These are phyloP conservation scores for Geotrichum histeridarum DNA, from an alignment of 1,139 yeast genomes.

Conservation along the genomic window DNA sequence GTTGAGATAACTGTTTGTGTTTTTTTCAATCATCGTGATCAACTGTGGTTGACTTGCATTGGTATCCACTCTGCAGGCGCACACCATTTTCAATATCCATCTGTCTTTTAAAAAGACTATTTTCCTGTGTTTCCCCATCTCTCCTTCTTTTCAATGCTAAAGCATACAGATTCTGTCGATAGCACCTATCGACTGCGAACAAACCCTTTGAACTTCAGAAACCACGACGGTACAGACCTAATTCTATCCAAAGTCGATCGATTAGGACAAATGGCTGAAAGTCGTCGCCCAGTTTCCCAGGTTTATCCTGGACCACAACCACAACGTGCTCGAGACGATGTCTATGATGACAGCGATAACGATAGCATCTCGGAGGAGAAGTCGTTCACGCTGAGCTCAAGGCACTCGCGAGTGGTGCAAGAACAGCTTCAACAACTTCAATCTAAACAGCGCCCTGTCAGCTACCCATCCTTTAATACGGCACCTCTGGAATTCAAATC, in stretches of 20 bases:
- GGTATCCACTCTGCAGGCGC: no score
- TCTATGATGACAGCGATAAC: slow-evolving; percentile 13
- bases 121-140: background rate
- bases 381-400: background rate
- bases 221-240: slow-evolving; percentile 17
- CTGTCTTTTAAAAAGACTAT: background rate
- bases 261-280: slow-evolving; percentile 17
- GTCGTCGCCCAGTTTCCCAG: slow-evolving; percentile 10
- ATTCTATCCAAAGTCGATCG: slow-evolving; percentile 16
- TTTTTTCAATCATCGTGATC: no score
- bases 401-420: background rate
- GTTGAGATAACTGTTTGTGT: no score
- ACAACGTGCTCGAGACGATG: background rate
- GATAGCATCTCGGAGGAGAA: slow-evolving; percentile 15
- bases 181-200: slow-evolving; percentile 14
- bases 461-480: slow-evolving; percentile 9
- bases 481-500: background rate
- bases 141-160: slow-evolving; percentile 1
- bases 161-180: slow-evolving; percentile 16
- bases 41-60: no score
- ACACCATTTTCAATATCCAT: no score
- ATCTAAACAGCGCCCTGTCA: slow-evolving; percentile 12
- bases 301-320: slow-evolving; percentile 11
- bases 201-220: slow-evolving; percentile 15
- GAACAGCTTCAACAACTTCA: background rate